phyloP scores from a whole-genome alignment of 805 yeast genomes.

The Hanseniaspora clermontiae region DNA sequence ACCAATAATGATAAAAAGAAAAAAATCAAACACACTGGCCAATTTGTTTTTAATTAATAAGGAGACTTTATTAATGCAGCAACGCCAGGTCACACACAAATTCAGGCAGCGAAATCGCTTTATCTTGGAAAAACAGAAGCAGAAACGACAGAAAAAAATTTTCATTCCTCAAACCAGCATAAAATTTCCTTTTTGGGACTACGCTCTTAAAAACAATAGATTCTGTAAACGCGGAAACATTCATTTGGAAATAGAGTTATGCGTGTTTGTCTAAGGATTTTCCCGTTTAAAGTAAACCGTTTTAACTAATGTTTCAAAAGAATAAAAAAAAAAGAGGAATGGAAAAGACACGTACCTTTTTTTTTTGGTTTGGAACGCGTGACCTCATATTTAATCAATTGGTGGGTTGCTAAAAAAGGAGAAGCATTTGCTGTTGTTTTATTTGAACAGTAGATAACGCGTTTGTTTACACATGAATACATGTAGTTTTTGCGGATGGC shows the following conservation, averaged over 20 bases:
- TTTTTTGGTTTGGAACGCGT: too few species aligned
- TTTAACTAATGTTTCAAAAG: not conserved
- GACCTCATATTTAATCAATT: not conserved
- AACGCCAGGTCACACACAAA: not conserved
- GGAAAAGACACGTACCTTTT: too few species aligned
- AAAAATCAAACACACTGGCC: not conserved
- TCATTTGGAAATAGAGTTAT: not conserved
- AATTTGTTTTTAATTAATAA: not conserved
- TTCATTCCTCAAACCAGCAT: constrained; percentile 1
- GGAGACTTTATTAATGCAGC: not conserved
- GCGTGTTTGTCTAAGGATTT: not conserved
- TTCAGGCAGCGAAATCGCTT: too few species aligned
- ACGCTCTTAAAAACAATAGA: not conserved
- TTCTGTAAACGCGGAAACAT: not conserved
- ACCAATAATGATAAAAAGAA: too few species aligned
- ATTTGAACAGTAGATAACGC: not conserved
- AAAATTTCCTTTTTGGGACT: not conserved
- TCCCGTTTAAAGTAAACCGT: not conserved
- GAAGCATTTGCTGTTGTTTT: not conserved
- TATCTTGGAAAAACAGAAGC: not conserved
- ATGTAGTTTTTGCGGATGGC: too few species aligned
- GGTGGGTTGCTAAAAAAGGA: too few species aligned
- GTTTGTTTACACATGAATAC: not conserved
- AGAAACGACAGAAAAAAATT: not conserved
- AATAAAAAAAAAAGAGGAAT: not conserved